phyloP scores from a whole-genome alignment of 2,329 filamentous ascomycete species.

The Pseudocercospora vitis region DNA sequence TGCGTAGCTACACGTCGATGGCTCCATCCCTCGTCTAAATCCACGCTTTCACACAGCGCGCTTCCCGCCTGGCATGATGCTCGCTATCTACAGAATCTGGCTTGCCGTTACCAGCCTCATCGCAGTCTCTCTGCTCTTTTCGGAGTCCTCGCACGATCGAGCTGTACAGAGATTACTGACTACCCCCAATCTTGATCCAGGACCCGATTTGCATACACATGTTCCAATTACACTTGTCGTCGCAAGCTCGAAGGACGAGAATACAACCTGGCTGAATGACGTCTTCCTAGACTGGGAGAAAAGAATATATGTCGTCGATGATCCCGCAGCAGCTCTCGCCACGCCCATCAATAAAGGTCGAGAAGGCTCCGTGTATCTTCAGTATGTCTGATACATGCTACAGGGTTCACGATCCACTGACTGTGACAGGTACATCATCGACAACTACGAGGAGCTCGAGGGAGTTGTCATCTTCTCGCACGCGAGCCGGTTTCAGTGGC shows the following conservation, averaged over 20 bases:
- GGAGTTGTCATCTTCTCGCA: conserved; percentile 60
- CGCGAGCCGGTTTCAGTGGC: conserved; percentile 56
- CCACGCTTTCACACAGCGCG: not conserved
- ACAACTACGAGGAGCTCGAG: conserved; percentile 58
- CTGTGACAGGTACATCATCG: conserved; percentile 46
- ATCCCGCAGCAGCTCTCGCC: conserved; percentile 39
- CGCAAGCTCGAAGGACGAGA: not conserved
- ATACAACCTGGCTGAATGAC: conserved; percentile 44
- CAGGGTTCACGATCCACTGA: conserved; percentile 12
- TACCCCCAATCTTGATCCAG: too few species aligned
- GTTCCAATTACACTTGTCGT: not conserved
- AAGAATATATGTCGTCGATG: conserved; percentile 47
- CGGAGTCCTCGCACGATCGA: too few species aligned
- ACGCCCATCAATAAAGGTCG: conserved; percentile 51
- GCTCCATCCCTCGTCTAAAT: too few species aligned
- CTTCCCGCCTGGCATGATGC: not conserved
- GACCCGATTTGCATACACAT: too few species aligned
- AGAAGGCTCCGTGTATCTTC: conserved; percentile 53
- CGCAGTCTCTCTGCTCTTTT: not conserved
- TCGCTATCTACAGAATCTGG: not conserved
- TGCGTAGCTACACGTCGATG: not conserved
- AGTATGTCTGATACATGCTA: conserved; percentile 35
- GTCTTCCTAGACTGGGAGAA: conserved; percentile 43
- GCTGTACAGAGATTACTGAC: too few species aligned
- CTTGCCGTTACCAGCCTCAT: not conserved